These are phyloP conservation scores for Rhypophila decipiens DNA, from an alignment of 495 filamentous ascomycete species.

Conservation along the genomic window DNA sequence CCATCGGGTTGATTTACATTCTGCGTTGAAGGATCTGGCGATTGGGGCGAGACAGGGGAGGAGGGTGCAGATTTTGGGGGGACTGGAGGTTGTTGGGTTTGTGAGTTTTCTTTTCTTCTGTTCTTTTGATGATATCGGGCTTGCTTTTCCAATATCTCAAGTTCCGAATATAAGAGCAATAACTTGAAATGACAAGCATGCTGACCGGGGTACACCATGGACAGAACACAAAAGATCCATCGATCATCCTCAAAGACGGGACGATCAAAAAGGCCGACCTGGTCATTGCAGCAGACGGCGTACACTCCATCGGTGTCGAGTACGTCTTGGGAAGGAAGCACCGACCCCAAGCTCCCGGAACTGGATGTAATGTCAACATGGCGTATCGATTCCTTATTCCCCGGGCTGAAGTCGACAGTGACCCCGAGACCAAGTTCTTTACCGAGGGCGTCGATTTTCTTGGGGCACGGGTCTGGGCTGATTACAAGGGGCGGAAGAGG, in stretches of 20 bases:
- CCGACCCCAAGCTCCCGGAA: constrained; percentile 7
- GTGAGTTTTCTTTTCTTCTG: no score
- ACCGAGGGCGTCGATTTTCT: constrained; percentile 19
- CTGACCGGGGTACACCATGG: no score
- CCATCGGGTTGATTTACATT: constrained; percentile 34
- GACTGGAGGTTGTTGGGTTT: no score
- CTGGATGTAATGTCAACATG: constrained; percentile 24
- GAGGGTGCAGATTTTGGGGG: no score
- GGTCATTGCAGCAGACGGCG: constrained; percentile 43
- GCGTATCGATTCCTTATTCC: constrained; percentile 42
- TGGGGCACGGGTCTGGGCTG: constrained; percentile 19
- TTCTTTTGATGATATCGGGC: no score
- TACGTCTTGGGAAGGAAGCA: constrained; percentile 18
- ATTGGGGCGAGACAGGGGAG: constrained; percentile 27
- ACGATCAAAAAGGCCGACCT: constrained; percentile 31
- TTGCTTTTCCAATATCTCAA: no score
- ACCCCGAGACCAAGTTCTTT: constrained; percentile 26
- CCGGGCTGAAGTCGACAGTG: constrained; percentile 22
- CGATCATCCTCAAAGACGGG: constrained; percentile 32
- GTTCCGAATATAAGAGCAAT: no score
- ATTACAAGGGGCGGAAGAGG: constrained; percentile 18
- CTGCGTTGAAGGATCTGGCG: constrained; percentile 27
- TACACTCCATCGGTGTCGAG: constrained; percentile 30
- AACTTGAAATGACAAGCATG: no score
- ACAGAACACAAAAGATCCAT: neutral